Evolutionary conservation across 2,329 filamentous ascomycete genomes (phyloP).

Genomic region (Lachnellula arida): DNA sequence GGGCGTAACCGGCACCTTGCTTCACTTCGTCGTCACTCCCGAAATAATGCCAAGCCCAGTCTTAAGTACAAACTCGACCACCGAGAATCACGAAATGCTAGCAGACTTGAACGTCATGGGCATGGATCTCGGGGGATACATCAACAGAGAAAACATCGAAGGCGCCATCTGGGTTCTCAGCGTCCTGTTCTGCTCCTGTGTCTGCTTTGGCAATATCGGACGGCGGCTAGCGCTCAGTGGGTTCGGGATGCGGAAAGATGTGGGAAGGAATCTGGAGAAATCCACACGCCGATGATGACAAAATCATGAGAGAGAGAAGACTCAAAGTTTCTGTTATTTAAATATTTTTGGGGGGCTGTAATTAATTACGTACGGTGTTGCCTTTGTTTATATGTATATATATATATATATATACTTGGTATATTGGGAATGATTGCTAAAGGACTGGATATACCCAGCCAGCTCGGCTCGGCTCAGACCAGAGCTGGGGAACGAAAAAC

Average conservation of each 20-base stretch:
- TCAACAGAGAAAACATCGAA: conserved; percentile 60
- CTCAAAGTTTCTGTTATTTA: no score
- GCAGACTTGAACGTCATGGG: conserved; percentile 8
- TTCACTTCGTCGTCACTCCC: conserved; percentile 71
- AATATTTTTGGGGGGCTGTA: no score
- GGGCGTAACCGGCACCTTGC: conserved; percentile 66
- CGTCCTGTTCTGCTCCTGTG: conserved; percentile 88
- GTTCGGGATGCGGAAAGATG: not conserved
- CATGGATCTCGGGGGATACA: conserved; percentile 44
- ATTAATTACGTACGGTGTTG: no score
- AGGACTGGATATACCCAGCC: no score
- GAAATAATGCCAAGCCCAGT: conserved; percentile 70
- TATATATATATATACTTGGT: no score
- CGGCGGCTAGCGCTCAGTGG: conserved; percentile 56
- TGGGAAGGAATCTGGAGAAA: not conserved
- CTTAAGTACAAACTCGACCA: conserved; percentile 14
- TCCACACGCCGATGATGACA: no score
- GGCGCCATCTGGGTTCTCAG: conserved; percentile 85
- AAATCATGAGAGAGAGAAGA: no score
- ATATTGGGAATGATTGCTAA: no score
- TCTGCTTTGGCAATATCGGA: conserved; percentile 96
- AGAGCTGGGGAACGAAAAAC: no score
- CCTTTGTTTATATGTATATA: no score
- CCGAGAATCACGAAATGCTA: conserved; percentile 8
- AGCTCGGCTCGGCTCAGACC: no score